phyloP scores from a whole-genome alignment of 164 flowering plant species.

The Cinnamomum chago region DNA sequence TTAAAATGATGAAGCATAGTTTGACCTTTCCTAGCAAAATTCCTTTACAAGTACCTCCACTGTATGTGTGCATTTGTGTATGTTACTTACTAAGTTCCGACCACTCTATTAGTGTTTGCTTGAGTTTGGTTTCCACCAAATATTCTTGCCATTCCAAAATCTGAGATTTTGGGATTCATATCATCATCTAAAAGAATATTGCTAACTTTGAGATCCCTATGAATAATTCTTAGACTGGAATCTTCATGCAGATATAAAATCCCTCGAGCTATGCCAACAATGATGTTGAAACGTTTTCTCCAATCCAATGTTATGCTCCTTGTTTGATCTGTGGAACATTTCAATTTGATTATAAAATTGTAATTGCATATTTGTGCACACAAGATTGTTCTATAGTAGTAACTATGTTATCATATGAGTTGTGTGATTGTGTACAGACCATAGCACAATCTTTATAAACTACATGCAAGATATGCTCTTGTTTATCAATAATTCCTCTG shows the following conservation, averaged over 20 bases:
- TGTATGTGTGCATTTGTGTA: background rate
- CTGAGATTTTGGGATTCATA: conserved; percentile 43
- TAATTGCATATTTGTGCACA: too few species aligned
- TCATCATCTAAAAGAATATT: conserved; percentile 44
- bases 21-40: too few species aligned
- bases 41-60: too few species aligned
- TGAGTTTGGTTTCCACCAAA: conserved; percentile 24
- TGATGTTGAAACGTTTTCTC: conserved; percentile 22
- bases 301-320: conserved; percentile 14
- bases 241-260: conserved; percentile 58
- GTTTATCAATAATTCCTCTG: too few species aligned
- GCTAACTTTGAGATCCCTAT: conserved; percentile 55
- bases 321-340: background rate
- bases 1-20: too few species aligned
- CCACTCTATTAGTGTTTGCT: conserved; percentile 22
- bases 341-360: background rate
- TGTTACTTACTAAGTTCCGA: conserved; percentile 37
- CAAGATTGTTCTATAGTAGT: too few species aligned
- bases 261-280: conserved; percentile 46
- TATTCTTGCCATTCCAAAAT: conserved; percentile 43
- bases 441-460: too few species aligned
- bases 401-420: too few species aligned
- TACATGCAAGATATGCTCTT: too few species aligned
- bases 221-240: conserved; percentile 44
- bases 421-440: too few species aligned